Percentiles rank a stretch among this genome's conserved stretches.
Evolutionary conservation across 179 eudicot species (phyloP).

Genomic region (Corrigiola litoralis): DNA sequence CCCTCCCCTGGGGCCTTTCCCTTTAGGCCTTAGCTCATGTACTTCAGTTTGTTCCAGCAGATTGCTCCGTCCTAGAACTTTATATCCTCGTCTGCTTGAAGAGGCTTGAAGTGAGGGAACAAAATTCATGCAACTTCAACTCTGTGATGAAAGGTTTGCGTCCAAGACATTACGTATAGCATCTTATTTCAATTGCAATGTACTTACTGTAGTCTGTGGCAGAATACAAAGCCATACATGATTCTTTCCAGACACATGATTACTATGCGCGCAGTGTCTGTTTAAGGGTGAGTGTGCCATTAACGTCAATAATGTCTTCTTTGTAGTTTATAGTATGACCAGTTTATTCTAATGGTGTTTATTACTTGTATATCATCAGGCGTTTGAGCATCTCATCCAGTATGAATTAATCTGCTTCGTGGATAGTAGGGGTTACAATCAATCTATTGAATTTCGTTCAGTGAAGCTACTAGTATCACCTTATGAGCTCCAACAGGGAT

Average conservation of each 20-base stretch:
- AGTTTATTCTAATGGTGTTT: constrained; percentile 9
- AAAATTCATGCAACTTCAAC: constrained; percentile 70
- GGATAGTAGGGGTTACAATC: constrained; percentile 68
- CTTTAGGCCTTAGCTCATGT: background rate
- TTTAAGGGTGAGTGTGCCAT: constrained; percentile 55
- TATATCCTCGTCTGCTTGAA: constrained; percentile 85
- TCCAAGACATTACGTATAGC: background rate
- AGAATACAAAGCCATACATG: constrained; percentile 82
- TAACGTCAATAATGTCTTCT: background rate
- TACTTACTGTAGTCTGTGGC: constrained; percentile 23
- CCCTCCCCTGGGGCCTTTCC: no score
- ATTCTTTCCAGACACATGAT: constrained; percentile 68
- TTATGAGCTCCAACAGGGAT: constrained; percentile 66
- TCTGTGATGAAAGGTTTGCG: constrained; percentile 77
- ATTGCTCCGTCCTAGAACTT: constrained; percentile 78
- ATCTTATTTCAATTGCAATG: background rate
- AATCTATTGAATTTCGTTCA: constrained; percentile 72
- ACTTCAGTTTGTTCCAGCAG: constrained; percentile 36
- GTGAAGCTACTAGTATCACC: constrained; percentile 70
- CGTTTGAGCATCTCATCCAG: constrained; percentile 82
- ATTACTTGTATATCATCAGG: constrained; percentile 40
- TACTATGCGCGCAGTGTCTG: constrained; percentile 69
- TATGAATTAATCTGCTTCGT: constrained; percentile 55
- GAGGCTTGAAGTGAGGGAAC: constrained; percentile 85
- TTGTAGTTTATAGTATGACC: background rate